Percentiles rank a stretch among this genome's conserved stretches.
phyloP scores from a whole-genome alignment of 2,329 filamentous ascomycete genomes.

The Scedosporium aurantiacum region DNA sequence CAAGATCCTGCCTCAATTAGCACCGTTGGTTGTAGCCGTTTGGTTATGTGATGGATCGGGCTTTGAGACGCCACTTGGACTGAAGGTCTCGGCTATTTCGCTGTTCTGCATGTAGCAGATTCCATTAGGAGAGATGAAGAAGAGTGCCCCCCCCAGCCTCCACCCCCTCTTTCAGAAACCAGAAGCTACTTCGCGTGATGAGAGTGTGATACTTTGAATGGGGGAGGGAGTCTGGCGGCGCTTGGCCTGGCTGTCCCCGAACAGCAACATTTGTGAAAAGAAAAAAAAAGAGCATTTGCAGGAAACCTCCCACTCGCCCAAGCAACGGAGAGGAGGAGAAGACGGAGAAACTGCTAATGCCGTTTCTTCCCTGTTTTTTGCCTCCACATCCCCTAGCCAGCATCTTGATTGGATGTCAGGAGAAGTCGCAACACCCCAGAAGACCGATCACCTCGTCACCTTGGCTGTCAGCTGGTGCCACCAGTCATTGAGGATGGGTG shows the following conservation, averaged over 20 bases:
- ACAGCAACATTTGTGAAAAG: background rate
- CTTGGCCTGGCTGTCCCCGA: background rate
- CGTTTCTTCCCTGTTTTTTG: background rate
- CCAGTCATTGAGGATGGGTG: background rate
- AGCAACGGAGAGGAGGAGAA: background rate
- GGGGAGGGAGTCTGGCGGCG: background rate
- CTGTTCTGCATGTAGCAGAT: background rate
- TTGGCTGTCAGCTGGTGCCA: background rate
- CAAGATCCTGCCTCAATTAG: too few species aligned
- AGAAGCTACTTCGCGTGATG: background rate
- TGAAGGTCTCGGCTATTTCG: background rate
- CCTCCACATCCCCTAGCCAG: too few species aligned
- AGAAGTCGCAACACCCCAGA: background rate
- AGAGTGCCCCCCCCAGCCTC: background rate
- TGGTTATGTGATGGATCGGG: too few species aligned
- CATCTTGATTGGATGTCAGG: too few species aligned
- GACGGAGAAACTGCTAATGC: background rate
- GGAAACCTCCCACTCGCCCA: background rate
- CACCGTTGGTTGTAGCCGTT: too few species aligned
- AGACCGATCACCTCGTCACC: background rate
- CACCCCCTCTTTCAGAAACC: too few species aligned
- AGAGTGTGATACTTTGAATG: too few species aligned
- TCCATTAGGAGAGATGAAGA: background rate
- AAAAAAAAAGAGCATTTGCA: background rate
- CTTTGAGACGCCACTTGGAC: background rate